A percentile compares a stretch with the other conserved stretches of the same genome.
Evolutionary conservation across 140 eudicot species (phyloP).

Genomic region (Erigeron philadelphicus): DNA sequence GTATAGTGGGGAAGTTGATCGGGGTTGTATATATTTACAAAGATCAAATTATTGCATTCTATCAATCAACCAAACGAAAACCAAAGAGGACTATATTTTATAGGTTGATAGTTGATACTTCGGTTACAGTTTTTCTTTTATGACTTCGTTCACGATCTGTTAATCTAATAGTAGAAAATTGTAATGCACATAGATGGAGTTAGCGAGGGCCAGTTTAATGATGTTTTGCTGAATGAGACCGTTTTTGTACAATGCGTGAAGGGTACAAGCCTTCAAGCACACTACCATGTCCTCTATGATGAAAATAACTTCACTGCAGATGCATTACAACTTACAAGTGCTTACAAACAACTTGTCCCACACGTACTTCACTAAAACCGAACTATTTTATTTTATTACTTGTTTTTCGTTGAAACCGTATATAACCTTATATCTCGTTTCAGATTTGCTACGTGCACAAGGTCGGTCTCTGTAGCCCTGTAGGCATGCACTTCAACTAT

Average conservation of each 20-base stretch:
- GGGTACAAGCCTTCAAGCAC: conserved; percentile 82
- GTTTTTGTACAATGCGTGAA: conserved; percentile 10
- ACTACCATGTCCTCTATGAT: conserved; percentile 70
- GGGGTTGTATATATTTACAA: no score
- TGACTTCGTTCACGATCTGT: neutral
- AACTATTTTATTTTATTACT: neutral
- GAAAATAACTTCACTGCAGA: conserved; percentile 69
- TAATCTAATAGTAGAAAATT: neutral
- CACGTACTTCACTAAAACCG: conserved; percentile 38
- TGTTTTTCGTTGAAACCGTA: neutral
- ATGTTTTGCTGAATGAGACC: conserved; percentile 57
- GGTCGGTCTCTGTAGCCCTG: conserved; percentile 67
- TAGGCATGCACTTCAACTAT: no score
- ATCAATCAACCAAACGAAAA: conserved; percentile 25
- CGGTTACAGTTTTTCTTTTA: neutral
- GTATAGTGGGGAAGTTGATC: no score
- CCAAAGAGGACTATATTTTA: conserved; percentile 63
- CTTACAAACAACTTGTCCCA: conserved; percentile 61
- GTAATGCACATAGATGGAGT: conserved; percentile 68
- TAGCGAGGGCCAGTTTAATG: conserved; percentile 70
- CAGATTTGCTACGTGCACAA: conserved; percentile 71
- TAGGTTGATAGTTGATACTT: conserved; percentile 43
- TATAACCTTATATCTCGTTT: neutral
- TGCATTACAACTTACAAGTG: conserved; percentile 41
- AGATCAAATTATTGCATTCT: conserved; percentile 50